These are phyloP conservation scores for Halenospora varia DNA, from an alignment of 495 filamentous ascomycete species.

Conservation along the genomic window DNA sequence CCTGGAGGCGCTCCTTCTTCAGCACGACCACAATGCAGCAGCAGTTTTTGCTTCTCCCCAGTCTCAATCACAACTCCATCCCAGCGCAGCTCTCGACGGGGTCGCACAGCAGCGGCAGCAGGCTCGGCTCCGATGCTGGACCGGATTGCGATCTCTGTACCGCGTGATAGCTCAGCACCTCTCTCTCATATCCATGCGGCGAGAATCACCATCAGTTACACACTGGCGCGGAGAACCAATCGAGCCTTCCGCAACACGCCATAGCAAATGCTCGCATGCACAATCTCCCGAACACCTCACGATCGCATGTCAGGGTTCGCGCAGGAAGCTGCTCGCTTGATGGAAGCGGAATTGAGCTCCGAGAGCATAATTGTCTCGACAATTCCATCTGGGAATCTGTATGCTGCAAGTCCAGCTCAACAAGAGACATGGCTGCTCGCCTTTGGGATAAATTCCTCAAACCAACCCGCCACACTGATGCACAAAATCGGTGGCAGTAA, in stretches of 20 bases:
- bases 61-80: too few relatives aligned
- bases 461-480: not conserved
- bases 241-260: not conserved
- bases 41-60: too few relatives aligned
- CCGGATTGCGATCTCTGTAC: slow-evolving; percentile 13
- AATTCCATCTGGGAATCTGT: not conserved
- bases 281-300: not conserved
- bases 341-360: not conserved
- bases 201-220: slow-evolving; percentile 13
- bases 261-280: not conserved
- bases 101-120: slow-evolving; percentile 17
- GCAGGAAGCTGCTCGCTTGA: not conserved
- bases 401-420: not conserved
- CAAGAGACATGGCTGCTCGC: not conserved
- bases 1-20: not conserved
- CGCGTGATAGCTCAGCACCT: slow-evolving; percentile 14
- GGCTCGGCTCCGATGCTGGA: slow-evolving; percentile 9
- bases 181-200: not conserved
- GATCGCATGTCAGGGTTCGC: not conserved
- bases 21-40: too few relatives aligned
- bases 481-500: not conserved
- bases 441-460: not conserved
- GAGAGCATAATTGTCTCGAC: too few relatives aligned
- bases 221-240: not conserved
- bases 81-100: not conserved